Evolutionary conservation across 768 basidiomycete genomes (phyloP).

Genomic region (Pleurotus sapidus): DNA sequence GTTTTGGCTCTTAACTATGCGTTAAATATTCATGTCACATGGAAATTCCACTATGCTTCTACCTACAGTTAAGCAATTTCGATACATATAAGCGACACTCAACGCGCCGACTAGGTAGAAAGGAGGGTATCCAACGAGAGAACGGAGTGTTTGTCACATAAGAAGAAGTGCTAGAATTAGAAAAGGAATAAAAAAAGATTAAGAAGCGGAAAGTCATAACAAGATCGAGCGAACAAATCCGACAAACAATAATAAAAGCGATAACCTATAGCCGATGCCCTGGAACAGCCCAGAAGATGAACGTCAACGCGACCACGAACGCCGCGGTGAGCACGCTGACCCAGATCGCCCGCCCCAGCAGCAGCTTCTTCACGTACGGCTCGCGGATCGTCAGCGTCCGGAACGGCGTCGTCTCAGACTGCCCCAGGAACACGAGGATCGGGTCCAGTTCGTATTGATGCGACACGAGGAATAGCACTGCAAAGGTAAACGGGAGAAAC

Average conservation of each 20-base stretch:
- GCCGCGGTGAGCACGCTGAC: conserved; percentile 76
- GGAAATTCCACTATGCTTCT: conserved; percentile 3
- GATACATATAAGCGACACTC: conserved; percentile 5
- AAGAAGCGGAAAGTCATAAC: conserved; percentile 16
- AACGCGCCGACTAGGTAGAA: conserved; percentile 4
- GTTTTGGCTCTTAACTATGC: too few species aligned
- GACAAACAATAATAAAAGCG: conserved; percentile 7
- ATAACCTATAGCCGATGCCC: conserved; percentile 76
- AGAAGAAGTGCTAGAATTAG: background rate
- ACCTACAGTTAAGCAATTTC: conserved; percentile 3
- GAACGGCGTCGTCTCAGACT: conserved; percentile 97
- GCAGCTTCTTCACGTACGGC: conserved; percentile 89
- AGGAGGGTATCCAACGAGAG: conserved; percentile 16
- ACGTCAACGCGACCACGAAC: conserved; percentile 76
- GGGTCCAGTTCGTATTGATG: conserved; percentile 98
- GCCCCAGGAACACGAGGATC: conserved; percentile 87
- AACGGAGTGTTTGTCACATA: conserved; percentile 11
- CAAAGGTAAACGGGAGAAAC: conserved; percentile 90
- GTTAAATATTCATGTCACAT: too few species aligned
- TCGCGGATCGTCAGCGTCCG: conserved; percentile 89
- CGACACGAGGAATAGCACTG: conserved; percentile 87
- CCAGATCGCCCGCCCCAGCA: conserved; percentile 90
- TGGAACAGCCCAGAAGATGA: conserved; percentile 96
- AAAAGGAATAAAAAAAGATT: conserved; percentile 11
- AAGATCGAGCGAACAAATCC: conserved; percentile 14